Evolutionary conservation across 768 basidiomycete genomes (phyloP).

Genomic region (Trametes punicea): DNA sequence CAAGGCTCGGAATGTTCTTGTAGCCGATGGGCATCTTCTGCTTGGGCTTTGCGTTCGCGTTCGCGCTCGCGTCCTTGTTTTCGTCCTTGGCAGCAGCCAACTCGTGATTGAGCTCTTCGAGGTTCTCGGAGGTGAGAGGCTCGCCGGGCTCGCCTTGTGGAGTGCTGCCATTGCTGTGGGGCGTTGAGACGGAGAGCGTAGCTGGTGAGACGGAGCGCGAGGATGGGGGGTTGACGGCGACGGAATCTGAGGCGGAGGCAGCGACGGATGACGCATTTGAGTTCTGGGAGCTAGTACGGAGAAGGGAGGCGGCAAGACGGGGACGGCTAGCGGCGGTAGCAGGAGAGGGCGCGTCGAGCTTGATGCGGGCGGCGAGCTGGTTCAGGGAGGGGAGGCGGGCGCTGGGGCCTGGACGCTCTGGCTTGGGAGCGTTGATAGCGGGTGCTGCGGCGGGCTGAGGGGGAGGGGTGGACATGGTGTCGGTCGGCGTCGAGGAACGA

Average conservation of each 20-base stretch:
- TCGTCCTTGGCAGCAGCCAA: slow-evolving; percentile 25
- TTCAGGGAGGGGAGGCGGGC: slow-evolving; percentile 69
- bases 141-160: slow-evolving; percentile 43
- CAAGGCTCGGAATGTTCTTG: slow-evolving; percentile 85
- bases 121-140: slow-evolving; percentile 60
- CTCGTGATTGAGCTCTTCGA: slow-evolving; percentile 63
- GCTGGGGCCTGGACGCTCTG: slow-evolving; percentile 34
- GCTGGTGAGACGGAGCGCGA: slow-evolving; percentile 70
- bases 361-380: slow-evolving; percentile 79
- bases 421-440: slow-evolving; percentile 36
- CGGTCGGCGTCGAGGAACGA: neutral
- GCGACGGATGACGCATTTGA: slow-evolving; percentile 40
- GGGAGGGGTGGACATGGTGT: slow-evolving; percentile 13
- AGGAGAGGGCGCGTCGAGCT: slow-evolving; percentile 38
- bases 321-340: slow-evolving; percentile 48
- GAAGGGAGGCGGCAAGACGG: slow-evolving; percentile 67
- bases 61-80: too few species aligned
- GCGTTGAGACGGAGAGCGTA: slow-evolving; percentile 44
- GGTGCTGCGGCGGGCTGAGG: slow-evolving; percentile 14
- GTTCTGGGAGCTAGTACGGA: slow-evolving; percentile 57
- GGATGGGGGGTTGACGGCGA: slow-evolving; percentile 60
- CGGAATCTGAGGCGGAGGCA: slow-evolving; percentile 51
- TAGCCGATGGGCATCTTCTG: slow-evolving; percentile 57
- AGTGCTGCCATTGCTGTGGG: slow-evolving; percentile 41
- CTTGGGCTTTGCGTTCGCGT: slow-evolving; percentile 31